Evolutionary conservation across 495 filamentous ascomycete genomes (phyloP).

Genomic region (Penicillium fimorum): DNA sequence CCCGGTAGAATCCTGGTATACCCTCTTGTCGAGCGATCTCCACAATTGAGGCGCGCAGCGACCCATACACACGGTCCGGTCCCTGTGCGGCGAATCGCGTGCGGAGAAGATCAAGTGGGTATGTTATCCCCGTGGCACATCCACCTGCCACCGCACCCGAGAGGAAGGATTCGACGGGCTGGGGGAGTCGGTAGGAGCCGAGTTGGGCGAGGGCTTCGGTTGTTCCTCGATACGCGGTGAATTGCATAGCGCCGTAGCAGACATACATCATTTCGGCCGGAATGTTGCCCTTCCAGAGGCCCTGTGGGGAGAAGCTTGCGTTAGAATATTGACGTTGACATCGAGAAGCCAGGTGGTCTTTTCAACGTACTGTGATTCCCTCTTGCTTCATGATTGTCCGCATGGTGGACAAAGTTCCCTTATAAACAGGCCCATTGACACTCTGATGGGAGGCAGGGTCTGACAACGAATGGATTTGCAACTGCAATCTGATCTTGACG

Average conservation of each 20-base stretch:
- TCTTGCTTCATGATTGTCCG: conserved; percentile 71
- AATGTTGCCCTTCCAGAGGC: conserved; percentile 96
- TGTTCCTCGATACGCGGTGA: conserved; percentile 78
- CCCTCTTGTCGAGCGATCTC: conserved; percentile 81
- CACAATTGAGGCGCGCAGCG: conserved; percentile 60
- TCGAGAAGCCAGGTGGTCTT: not conserved
- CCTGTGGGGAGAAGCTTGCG: conserved; percentile 37
- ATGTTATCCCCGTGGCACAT: conserved; percentile 77
- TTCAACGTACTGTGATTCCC: conserved; percentile 62
- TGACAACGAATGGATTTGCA: conserved; percentile 78
- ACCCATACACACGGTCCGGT: conserved; percentile 73
- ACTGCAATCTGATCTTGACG: conserved; percentile 93
- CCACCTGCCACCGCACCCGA: conserved; percentile 79
- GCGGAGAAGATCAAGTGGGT: conserved; percentile 89
- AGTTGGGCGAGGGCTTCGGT: conserved; percentile 59
- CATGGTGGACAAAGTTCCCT: conserved; percentile 76
- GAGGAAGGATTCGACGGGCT: conserved; percentile 68
- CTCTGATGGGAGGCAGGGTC: conserved; percentile 57
- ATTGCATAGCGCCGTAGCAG: conserved; percentile 83
- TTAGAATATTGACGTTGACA: not conserved
- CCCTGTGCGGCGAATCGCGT: conserved; percentile 96
- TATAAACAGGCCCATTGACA: conserved; percentile 65
- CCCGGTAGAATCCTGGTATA: conserved; percentile 75
- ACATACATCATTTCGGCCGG: conserved; percentile 93
- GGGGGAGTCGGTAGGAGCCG: conserved; percentile 49